Evolutionary conservation across 1,284 basidiomycete genomes (phyloP), one percentile per base, ranked within the genome.

Genomic region (Bjerkandera adusta): DNA sequence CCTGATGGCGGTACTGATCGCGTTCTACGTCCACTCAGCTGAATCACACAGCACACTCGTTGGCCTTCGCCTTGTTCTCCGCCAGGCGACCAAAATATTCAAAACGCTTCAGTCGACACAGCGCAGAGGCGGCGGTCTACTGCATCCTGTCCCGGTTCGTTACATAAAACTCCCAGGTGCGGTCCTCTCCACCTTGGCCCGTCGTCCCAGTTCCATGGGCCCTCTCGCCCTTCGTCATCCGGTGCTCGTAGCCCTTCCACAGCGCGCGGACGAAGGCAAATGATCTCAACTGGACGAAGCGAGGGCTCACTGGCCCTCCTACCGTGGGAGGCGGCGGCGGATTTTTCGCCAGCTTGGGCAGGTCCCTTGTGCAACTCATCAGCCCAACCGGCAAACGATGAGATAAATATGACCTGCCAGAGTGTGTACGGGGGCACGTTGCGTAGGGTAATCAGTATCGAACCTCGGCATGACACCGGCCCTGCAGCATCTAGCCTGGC

Each of bases 231-330:
- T 95, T 88, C 1, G 95, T 97, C 77, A 96, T 87, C 10, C 91
- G 73, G 67, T 98, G 95, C 54, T 85, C 84, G 59, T 97, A 98
- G 0, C 90, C 92, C 39, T 77, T 77, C 82, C 92, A 98, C 1
- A 71, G 60, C 11, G 64, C 65, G 21, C 90, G 76, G 36, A 83
- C 71, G 59, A 99, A 99, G 20, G 70, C 75, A 64, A 96, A 97
- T 1, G 91, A 94, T 20, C 92, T 77, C 38, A 94, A 68, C 4
- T 92, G 73, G 2, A 69, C 77, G 61, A 89, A 97, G 8, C 67
- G 70, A 3, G 90, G 86, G 61, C 86, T 89, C 7, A 69, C 65
- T 10, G 68, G 65, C 20, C 68, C 65, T 26, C 69, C 72, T 2
- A 68, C 62, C 42, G 67, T 66, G 41, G 68, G 64, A 20, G 76